Base-by-base conservation (phyloP, 495 filamentous ascomycete genomes). In the Penicillium canescens region DNA sequence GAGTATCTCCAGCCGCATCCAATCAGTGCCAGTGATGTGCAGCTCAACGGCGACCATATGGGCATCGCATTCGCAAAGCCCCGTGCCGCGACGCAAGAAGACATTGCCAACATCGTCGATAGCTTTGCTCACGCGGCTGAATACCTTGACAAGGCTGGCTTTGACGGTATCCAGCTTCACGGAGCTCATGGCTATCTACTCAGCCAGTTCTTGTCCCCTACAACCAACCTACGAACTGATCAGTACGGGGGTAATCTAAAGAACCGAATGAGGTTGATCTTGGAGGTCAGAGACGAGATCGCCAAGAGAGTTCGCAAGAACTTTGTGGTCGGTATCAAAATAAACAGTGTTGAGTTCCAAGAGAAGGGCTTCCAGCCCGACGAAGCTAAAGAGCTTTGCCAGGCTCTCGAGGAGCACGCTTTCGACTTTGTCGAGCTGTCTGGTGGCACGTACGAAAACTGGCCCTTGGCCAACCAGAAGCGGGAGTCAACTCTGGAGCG, bases 271-370 rank as follows among this genome's bases (percentile, higher is more conserved):
- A 70, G 81, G 13, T 53, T 85, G 12, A 73, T 81, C 39, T 57
- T 79, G 21, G 77, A 82, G 56, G 51, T 63, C 21, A 34, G 52
- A 37, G 52, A 56, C 18, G 56, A 52, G 43, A 75, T 83, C 50
- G 72, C 77, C 6, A 56, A 72, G 34, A 72, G 60, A 28, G 74
- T 84, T 54, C 62, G 66, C 41, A 48, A 48, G 37, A 54, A 59
- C 12, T 88, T 88, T 71, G 77, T 85, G 35, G 58, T 89, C 31
- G 73, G 78, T 40, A 85, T 86, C 65, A 88, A 89, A 68, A 67
- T 88, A 60, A 88, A 88, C 69, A 83, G 77, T 56, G 83, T 86
- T 55, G 84, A 89, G 63, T 87, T 87, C 66, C 82, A 89, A 61
- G 72, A 78, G 13, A 67, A 74, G 13, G 85, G 84, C 10, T 81